Conservation (phyloP, 805 yeast genomes). For the Candida glaebosa region DNA sequence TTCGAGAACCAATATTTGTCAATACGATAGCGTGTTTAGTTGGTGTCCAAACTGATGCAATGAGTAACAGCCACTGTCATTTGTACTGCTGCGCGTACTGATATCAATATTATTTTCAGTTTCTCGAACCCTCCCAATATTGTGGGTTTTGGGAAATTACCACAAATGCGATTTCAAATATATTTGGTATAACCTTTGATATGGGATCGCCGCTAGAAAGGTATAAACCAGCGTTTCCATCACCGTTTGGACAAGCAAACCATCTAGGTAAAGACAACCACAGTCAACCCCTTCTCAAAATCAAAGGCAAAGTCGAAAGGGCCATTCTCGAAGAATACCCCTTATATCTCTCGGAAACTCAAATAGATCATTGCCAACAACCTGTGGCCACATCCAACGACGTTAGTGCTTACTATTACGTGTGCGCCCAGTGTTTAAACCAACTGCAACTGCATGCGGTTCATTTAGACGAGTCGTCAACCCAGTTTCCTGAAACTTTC, state of each 20-base stretch:
- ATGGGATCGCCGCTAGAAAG: neutral
- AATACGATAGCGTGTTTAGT: too few relatives aligned
- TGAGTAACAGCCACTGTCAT: too few relatives aligned
- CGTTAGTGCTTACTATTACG: neutral
- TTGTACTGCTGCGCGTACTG: too few relatives aligned
- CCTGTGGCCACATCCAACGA: neutral
- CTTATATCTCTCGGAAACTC: neutral
- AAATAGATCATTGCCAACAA: neutral
- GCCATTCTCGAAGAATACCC: slow-evolving; percentile 1
- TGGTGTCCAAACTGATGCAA: too few relatives aligned
- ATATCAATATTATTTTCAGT: too few relatives aligned
- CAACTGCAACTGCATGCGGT: neutral
- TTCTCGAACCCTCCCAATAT: too few relatives aligned
- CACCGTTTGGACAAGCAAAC: neutral
- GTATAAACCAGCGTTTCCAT: neutral
- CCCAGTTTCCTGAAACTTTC: slow-evolving; percentile 30
- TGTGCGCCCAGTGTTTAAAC: neutral
- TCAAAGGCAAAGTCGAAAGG: neutral
- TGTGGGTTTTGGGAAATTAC: too few relatives aligned
- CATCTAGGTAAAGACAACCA: neutral
- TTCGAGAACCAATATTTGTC: too few relatives aligned
- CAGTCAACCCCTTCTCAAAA: neutral
- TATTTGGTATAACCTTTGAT: neutral
- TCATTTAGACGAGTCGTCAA: neutral
- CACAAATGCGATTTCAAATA: neutral